Evolutionary conservation across 768 basidiomycete species (phyloP).

Genomic region (Podaxis pistillaris): DNA sequence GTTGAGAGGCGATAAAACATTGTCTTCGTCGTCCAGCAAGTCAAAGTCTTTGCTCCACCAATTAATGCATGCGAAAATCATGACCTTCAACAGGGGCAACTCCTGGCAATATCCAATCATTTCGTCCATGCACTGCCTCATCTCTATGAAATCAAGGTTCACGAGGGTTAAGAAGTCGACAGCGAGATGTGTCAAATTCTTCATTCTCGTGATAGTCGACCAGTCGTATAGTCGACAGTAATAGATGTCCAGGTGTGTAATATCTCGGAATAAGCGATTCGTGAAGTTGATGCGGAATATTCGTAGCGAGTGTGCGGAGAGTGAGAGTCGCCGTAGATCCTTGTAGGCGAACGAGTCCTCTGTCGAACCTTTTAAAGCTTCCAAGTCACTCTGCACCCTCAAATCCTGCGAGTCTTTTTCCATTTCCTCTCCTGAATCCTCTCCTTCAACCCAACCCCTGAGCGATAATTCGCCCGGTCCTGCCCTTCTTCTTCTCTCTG

Average conservation of each 20-base stretch:
- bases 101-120: not conserved
- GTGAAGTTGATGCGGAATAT: not conserved
- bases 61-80: conserved; percentile 7
- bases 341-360: conserved; percentile 2
- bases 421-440: not conserved
- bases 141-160: not conserved
- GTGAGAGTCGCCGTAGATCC: conserved; percentile 3
- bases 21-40: conserved; percentile 1
- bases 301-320: not conserved
- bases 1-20: not conserved
- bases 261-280: conserved; percentile 3
- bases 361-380: no score
- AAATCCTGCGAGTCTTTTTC: no score
- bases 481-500: conserved; percentile 1
- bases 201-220: conserved; percentile 1
- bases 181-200: conserved; percentile 1
- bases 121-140: not conserved
- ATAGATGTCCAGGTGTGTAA: conserved; percentile 12
- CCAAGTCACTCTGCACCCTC: no score
- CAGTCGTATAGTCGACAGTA: conserved; percentile 4
- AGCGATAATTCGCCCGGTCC: not conserved
- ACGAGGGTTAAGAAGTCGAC: conserved; percentile 4
- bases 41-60: conserved; percentile 4
- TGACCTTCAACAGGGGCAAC: not conserved
- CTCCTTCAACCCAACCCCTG: not conserved